A percentile compares a stretch with the other conserved stretches of the same genome.
These are phyloP conservation scores for Pseudocohnilembus persalinus DNA, from an alignment of 169 alveolate genomes.

Conservation along the genomic window DNA sequence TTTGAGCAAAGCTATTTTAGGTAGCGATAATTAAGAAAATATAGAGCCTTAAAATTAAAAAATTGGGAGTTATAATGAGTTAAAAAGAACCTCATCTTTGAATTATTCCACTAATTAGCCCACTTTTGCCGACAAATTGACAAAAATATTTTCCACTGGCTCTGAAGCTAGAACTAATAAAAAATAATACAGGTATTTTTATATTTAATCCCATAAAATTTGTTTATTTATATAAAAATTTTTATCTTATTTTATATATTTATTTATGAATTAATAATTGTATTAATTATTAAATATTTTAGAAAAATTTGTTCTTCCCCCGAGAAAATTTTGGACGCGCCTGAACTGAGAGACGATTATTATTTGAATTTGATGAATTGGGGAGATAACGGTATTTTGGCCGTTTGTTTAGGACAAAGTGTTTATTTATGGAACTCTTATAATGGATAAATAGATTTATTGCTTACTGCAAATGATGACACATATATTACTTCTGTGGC, in stretches of 20 bases:
- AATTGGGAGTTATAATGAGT: too few relatives aligned
- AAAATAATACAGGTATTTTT: background rate
- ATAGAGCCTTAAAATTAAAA: too few relatives aligned
- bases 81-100: too few relatives aligned
- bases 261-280: too few relatives aligned
- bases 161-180: background rate
- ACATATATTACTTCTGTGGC: constrained; percentile 53
- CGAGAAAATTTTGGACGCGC: constrained; percentile 83
- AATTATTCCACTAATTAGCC: too few relatives aligned
- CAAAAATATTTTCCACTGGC: background rate
- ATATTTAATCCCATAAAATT: too few relatives aligned
- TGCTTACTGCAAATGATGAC: constrained; percentile 42
- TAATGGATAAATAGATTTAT: constrained; percentile 30
- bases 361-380: constrained; percentile 82
- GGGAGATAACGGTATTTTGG: constrained; percentile 69
- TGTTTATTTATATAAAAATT: too few relatives aligned
- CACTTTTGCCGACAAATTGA: background rate
- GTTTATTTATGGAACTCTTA: constrained; percentile 73
- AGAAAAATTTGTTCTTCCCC: constrained; percentile 63
- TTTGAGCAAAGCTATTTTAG: too few relatives aligned
- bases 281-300: too few relatives aligned
- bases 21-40: too few relatives aligned
- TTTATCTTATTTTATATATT: too few relatives aligned
- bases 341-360: constrained; percentile 77
- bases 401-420: constrained; percentile 73